A percentile compares a stretch with the other conserved stretches of the same genome.
phyloP scores from a whole-genome alignment of 768 basidiomycete species.

The Suillus americanus region DNA sequence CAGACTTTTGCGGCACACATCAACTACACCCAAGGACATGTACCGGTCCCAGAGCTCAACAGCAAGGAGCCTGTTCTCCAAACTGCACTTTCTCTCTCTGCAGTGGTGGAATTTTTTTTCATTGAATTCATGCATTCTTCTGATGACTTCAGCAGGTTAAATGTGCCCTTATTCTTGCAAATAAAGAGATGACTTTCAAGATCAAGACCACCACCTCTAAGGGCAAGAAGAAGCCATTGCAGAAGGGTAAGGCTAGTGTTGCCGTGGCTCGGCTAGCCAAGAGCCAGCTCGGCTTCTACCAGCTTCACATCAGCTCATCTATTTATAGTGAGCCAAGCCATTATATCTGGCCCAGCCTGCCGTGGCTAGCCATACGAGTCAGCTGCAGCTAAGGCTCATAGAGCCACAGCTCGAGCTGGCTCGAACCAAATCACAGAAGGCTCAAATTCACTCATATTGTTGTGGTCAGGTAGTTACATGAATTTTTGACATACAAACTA shows the following conservation, averaged over 20 bases:
- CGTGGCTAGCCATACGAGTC: no score
- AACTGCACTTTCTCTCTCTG: not conserved
- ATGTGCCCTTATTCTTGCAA: not conserved
- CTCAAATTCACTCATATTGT: no score
- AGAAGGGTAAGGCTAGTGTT: not conserved
- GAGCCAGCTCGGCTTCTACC: no score
- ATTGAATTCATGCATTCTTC: not conserved
- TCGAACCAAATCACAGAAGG: no score
- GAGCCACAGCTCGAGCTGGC: no score
- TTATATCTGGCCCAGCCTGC: no score
- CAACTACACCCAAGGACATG: conserved; percentile 9
- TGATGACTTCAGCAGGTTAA: not conserved
- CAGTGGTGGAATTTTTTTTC: not conserved
- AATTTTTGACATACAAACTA: no score
- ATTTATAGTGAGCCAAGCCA: no score
- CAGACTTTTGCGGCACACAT: conserved; percentile 5
- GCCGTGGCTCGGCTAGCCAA: no score
- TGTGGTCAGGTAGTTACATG: no score
- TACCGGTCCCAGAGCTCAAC: not conserved
- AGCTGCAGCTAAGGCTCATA: no score
- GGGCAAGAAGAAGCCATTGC: not conserved
- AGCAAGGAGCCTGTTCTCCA: not conserved
- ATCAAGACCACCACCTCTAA: not conserved
- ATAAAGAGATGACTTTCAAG: not conserved
- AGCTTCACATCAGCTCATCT: not conserved